Conservation (phyloP, 305 asterid species). For the Fraxinus greggii region DNA sequence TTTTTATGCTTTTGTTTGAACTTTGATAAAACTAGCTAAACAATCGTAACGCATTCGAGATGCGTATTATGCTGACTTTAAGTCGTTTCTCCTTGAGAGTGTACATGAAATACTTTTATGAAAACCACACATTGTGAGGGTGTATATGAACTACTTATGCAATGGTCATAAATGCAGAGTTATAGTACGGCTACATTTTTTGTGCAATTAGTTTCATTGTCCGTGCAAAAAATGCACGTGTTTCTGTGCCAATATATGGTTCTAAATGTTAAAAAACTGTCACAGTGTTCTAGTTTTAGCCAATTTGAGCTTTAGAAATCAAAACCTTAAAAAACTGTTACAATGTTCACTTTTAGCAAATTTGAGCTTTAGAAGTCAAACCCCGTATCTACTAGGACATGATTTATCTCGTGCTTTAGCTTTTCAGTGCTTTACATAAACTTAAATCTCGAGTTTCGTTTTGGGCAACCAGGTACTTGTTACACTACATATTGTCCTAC, state of each 20-base stretch:
- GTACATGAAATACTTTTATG: background rate
- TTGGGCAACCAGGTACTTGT: constrained; percentile 58
- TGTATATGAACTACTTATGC: background rate
- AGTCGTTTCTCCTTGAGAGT: background rate
- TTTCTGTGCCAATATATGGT: background rate
- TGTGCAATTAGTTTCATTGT: background rate
- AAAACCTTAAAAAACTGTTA: background rate
- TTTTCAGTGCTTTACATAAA: constrained; percentile 8
- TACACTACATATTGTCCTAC: constrained; percentile 62
- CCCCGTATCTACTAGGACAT: background rate
- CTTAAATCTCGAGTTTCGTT: constrained; percentile 17
- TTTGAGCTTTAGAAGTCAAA: background rate
- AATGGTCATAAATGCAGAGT: background rate
- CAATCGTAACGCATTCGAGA: background rate
- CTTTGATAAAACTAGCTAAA: background rate
- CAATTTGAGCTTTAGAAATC: no score
- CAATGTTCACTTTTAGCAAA: background rate
- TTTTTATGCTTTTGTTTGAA: background rate
- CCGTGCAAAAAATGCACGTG: background rate
- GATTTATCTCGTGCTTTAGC: constrained; percentile 16
- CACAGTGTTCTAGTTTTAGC: background rate
- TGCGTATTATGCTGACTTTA: background rate
- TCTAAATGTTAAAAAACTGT: background rate
- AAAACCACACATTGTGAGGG: background rate
- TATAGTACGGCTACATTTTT: background rate